A percentile compares a stretch with the other conserved stretches of the same genome.
These are phyloP conservation scores for Rubia balearica DNA, from an alignment of 305 asterid species.

Conservation along the genomic window DNA sequence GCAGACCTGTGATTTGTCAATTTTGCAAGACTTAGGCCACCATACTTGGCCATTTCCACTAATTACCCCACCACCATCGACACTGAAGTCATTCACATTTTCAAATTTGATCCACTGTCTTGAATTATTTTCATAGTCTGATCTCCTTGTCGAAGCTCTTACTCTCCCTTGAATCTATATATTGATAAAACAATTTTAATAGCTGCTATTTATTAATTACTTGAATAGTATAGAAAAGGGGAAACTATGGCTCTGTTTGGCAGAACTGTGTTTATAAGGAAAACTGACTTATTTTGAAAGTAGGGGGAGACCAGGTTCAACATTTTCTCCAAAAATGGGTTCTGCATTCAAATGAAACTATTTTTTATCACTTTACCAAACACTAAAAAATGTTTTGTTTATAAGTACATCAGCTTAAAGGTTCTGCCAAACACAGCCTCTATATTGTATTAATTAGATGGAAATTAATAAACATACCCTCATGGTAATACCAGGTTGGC, in stretches of 20 bases:
- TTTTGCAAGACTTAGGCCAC: conserved; percentile 83
- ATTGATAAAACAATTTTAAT: neutral
- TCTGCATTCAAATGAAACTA: no score
- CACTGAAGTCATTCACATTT: conserved; percentile 37
- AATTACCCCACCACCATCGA: conserved; percentile 73
- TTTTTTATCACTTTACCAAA: no score
- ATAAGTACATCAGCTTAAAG: no score
- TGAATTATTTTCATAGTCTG: conserved; percentile 35
- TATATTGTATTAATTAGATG: neutral
- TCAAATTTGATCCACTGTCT: conserved; percentile 68
- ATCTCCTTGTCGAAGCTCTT: conserved; percentile 46
- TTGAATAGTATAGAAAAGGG: neutral
- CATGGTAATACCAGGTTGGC: conserved; percentile 36
- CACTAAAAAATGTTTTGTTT: no score
- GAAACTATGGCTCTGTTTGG: no score
- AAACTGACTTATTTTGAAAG: no score
- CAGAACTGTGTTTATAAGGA: no score
- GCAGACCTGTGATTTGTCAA: conserved; percentile 49
- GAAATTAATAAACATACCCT: conserved; percentile 28
- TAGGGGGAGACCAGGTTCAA: no score
- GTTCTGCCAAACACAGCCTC: no score
- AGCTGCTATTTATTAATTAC: neutral
- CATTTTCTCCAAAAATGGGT: no score
- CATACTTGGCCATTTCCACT: conserved; percentile 81
- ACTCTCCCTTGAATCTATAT: conserved; percentile 62